phyloP scores from a whole-genome alignment of 2,329 filamentous ascomycete species.

The Periglandula ipomoeae region DNA sequence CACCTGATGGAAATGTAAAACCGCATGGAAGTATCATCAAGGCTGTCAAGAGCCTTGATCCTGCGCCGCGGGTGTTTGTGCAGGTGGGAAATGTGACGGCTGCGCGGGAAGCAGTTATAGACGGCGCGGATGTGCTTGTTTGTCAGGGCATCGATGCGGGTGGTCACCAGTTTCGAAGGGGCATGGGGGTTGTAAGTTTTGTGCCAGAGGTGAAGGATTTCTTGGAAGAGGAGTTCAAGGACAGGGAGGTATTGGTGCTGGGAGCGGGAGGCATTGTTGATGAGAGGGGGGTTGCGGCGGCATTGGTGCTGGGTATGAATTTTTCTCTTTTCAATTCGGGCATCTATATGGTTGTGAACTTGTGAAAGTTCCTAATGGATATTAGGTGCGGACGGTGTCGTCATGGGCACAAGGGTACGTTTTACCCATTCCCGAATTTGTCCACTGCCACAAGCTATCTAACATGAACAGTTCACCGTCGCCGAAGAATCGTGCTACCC shows the following conservation, averaged over 20 bases:
- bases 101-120: slow-evolving; percentile 37
- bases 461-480: slow-evolving; percentile 29
- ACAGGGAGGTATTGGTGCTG: slow-evolving; percentile 31
- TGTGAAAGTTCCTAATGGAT: not conserved
- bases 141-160: slow-evolving; percentile 56
- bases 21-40: slow-evolving; percentile 28
- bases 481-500: slow-evolving; percentile 33
- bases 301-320: slow-evolving; percentile 41
- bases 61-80: slow-evolving; percentile 42
- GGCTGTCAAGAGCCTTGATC: slow-evolving; percentile 20
- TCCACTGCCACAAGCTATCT: not conserved
- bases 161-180: slow-evolving; percentile 49
- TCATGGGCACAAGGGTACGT: slow-evolving; percentile 33
- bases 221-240: slow-evolving; percentile 28
- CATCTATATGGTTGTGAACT: too few species aligned
- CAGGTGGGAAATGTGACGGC: slow-evolving; percentile 52
- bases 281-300: slow-evolving; percentile 44
- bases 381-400: slow-evolving; percentile 31
- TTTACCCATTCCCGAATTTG: not conserved
- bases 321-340: too few species aligned
- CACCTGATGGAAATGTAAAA: slow-evolving; percentile 37
- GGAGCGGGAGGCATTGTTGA: slow-evolving; percentile 54
- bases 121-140: slow-evolving; percentile 49
- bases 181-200: slow-evolving; percentile 44
- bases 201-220: slow-evolving; percentile 47